These are phyloP conservation scores for Sporothrix mexicana DNA, from an alignment of 2,329 filamentous ascomycete genomes.

Conservation along the genomic window DNA sequence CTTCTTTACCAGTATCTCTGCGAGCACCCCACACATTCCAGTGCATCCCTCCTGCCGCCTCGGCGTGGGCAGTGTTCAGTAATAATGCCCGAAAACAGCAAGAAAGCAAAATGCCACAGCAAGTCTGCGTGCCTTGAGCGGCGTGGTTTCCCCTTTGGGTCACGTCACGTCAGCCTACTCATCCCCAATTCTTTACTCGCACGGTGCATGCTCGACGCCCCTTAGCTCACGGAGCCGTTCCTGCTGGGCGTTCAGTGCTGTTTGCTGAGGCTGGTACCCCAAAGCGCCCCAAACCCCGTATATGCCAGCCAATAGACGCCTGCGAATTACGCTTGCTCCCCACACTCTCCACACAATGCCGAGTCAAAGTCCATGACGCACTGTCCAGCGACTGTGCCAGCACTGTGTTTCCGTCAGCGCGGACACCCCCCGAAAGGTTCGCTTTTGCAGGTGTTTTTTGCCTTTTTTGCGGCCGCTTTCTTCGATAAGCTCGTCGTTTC, in stretches of 20 bases:
- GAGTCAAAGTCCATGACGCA: not conserved
- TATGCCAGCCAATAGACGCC: constrained; percentile 26
- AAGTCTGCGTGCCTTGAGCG: not conserved
- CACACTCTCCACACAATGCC: constrained; percentile 24
- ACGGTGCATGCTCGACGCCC: not conserved
- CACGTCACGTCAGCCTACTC: not conserved
- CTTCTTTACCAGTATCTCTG: not conserved
- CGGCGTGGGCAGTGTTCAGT: constrained; percentile 7
- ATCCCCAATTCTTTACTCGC: constrained; percentile 13
- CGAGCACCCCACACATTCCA: constrained; percentile 27
- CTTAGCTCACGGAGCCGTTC: not conserved
- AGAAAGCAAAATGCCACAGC: constrained; percentile 10
- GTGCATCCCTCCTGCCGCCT: constrained; percentile 19
- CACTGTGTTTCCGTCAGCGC: constrained; percentile 26
- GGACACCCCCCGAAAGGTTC: not conserved
- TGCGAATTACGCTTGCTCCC: constrained; percentile 33
- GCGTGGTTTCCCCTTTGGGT: constrained; percentile 23
- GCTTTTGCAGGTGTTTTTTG: too few species aligned
- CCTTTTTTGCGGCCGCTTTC: not conserved
- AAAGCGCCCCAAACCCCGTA: constrained; percentile 4
- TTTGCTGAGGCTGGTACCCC: not conserved
- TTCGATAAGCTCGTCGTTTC: constrained; percentile 10
- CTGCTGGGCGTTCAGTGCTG: not conserved
- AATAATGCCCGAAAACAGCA: not conserved
- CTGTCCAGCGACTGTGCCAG: not conserved